phyloP scores from a whole-genome alignment of 2,329 filamentous ascomycete genomes.

The Monosporascus sp. region DNA sequence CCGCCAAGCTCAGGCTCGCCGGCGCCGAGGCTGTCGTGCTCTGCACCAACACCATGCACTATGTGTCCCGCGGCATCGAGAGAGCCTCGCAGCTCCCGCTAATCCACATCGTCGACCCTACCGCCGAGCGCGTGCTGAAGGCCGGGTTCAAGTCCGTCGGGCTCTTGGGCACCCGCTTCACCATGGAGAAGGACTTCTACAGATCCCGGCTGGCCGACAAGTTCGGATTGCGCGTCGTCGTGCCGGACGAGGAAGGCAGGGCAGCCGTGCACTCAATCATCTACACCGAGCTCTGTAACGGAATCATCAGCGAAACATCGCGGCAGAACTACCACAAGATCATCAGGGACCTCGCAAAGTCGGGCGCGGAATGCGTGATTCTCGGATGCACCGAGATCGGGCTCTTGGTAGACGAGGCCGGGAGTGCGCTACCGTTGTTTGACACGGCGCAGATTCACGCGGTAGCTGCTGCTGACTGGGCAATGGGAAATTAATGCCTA shows the following conservation, averaged over 20 bases:
- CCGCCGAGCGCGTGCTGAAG: conserved; percentile 9
- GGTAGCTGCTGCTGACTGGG: conserved; percentile 10
- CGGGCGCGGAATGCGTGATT: conserved; percentile 17
- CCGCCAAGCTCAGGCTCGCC: conserved; percentile 9
- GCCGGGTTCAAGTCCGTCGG: conserved; percentile 10
- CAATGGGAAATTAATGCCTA: background rate
- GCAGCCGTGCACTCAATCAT: conserved; percentile 13
- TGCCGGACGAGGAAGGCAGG: conserved; percentile 12
- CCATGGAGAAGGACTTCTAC: conserved; percentile 19
- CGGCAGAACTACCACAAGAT: conserved; percentile 11
- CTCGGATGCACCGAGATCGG: conserved; percentile 19
- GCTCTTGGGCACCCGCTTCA: conserved; percentile 17
- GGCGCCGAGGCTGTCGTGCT: conserved; percentile 14
- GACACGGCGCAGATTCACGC: conserved; percentile 10
- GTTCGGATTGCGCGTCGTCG: conserved; percentile 13
- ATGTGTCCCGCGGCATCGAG: conserved; percentile 10
- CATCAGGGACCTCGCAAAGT: conserved; percentile 9
- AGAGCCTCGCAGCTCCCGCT: conserved; percentile 5
- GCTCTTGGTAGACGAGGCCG: conserved; percentile 6
- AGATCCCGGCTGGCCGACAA: conserved; percentile 12
- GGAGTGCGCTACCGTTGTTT: conserved; percentile 7
- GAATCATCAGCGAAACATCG: conserved; percentile 10
- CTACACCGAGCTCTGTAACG: conserved; percentile 13
- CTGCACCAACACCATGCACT: conserved; percentile 16
- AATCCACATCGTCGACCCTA: conserved; percentile 14